Evolutionary conservation across 139 green algal genomes (phyloP), one percentile per base, ranked within the genome.

Genomic region (Coccomyxa sp.): DNA sequence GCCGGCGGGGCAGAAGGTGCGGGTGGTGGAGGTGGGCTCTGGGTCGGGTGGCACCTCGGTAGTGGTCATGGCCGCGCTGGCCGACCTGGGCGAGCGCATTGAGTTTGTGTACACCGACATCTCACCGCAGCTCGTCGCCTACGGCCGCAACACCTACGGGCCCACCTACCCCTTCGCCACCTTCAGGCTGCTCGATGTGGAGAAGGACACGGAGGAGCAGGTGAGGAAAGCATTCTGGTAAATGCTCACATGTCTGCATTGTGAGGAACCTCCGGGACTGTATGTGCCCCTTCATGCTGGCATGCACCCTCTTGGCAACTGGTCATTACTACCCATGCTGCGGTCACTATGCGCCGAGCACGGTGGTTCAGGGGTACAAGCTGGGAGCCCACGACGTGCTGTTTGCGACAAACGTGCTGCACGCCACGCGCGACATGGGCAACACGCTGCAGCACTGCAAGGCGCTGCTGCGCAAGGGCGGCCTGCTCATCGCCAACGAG

Each of bases 391-490:
- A 28, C 12, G 80, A 83, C 80, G 45, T 79, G 15, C 31, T 79
- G 3, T 83, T 83, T 79, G 67, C 80, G 27, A 83, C 67, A 16
- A 79, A 83, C 58, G 67, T 83, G 80, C 67, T 79, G 80, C 80
- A 79, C 11, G 80, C 80, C 11, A 83, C 80, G 0, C 80, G 67
- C 67, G 45, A 83, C 67, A 79, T 83, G 67, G 80, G 13, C 80
- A 67, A 68, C 67, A 79, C 80, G 9, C 80, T 83, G 38, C 18
- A n/a, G 11, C 80, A 67, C 67, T 79, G 80, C 80, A 83, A 83
- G 80, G 67, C 57, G 32, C 80, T 83, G 67, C 67, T 83, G 67
- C 67, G 80, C 18, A 83, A 79, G 67, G 67, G 67, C 21, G 80
- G 80, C 21, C 67, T 83, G 80, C 80, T 83, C 32, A 67, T 83